Evolutionary conservation across 345 rosid species (phyloP).

Genomic region (Leavenworthia alabamica): DNA sequence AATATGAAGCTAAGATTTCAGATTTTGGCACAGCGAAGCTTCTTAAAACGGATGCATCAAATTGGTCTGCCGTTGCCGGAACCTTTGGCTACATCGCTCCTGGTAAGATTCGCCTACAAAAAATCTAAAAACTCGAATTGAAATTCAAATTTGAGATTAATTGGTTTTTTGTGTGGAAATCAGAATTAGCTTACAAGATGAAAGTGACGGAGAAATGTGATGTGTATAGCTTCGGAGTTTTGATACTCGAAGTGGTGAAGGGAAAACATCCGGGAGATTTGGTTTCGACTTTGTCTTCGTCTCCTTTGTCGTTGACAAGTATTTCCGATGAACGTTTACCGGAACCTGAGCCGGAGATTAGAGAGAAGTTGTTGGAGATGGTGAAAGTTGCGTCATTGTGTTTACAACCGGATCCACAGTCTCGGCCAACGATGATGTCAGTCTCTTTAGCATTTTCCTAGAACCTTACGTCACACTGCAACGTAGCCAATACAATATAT

Average conservation of each 20-base stretch:
- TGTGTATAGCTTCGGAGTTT: slow-evolving; percentile 32
- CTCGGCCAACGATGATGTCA: slow-evolving; percentile 20
- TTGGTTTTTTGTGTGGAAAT: no score
- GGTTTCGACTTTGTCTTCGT: slow-evolving; percentile 5
- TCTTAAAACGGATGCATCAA: slow-evolving; percentile 18
- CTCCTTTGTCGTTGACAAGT: not conserved
- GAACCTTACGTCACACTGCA: not conserved
- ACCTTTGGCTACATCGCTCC: slow-evolving; percentile 39
- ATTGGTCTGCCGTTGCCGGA: slow-evolving; percentile 31
- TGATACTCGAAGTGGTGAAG: slow-evolving; percentile 23
- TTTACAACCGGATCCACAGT: slow-evolving; percentile 14
- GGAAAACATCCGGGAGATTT: slow-evolving; percentile 31
- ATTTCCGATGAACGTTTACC: not conserved
- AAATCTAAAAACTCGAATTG: not conserved
- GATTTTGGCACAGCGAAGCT: slow-evolving; percentile 36
- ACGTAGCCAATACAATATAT: no score
- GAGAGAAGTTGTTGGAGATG: not conserved
- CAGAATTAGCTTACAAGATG: slow-evolving; percentile 28
- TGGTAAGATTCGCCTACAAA: slow-evolving; percentile 14
- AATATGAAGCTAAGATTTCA: slow-evolving; percentile 32
- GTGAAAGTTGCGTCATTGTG: slow-evolving; percentile 3
- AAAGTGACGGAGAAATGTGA: slow-evolving; percentile 12
- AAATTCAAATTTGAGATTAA: no score
- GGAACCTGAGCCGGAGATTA: not conserved
- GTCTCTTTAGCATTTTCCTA: not conserved